phyloP scores from a whole-genome alignment of 2,329 filamentous ascomycete species.

The Phialocephala subalpina region DNA sequence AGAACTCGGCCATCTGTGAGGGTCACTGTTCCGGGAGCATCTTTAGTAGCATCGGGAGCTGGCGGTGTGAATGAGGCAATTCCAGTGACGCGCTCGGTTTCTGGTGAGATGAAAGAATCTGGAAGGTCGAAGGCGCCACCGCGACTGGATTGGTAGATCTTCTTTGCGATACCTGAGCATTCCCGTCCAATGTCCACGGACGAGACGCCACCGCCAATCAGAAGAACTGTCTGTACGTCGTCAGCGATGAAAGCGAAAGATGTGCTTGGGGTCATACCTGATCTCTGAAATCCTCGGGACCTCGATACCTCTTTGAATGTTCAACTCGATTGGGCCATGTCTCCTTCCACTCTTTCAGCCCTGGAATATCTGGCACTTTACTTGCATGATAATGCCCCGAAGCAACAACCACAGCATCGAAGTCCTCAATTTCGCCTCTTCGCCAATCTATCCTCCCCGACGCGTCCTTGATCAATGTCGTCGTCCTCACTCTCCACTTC shows the following conservation, averaged over 20 bases:
- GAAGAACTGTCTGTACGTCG: constrained; percentile 53
- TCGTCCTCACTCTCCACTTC: constrained; percentile 35
- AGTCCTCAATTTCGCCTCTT: constrained; percentile 35
- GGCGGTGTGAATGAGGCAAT: constrained; percentile 33
- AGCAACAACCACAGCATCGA: constrained; percentile 73
- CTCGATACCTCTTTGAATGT: constrained; percentile 78
- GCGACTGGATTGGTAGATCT: constrained; percentile 39
- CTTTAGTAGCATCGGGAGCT: not conserved
- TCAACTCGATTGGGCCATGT: constrained; percentile 60
- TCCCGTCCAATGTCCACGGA: constrained; percentile 48
- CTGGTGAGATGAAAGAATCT: constrained; percentile 30
- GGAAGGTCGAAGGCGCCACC: constrained; percentile 37
- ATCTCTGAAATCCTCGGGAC: constrained; percentile 61
- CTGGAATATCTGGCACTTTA: constrained; percentile 65
- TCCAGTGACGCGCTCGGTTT: constrained; percentile 31
- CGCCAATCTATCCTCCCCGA: not conserved
- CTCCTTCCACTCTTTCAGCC: constrained; percentile 64
- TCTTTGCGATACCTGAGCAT: constrained; percentile 33
- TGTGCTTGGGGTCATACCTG: constrained; percentile 45
- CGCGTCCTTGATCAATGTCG: constrained; percentile 16
- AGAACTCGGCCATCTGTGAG: constrained; percentile 62
- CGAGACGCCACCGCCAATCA: constrained; percentile 64
- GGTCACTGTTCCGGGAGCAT: constrained; percentile 49
- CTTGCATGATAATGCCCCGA: constrained; percentile 73
- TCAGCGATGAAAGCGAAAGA: not conserved